Evolutionary conservation across 2,329 filamentous ascomycete genomes (phyloP).

Genomic region (Penicillium sp.): DNA sequence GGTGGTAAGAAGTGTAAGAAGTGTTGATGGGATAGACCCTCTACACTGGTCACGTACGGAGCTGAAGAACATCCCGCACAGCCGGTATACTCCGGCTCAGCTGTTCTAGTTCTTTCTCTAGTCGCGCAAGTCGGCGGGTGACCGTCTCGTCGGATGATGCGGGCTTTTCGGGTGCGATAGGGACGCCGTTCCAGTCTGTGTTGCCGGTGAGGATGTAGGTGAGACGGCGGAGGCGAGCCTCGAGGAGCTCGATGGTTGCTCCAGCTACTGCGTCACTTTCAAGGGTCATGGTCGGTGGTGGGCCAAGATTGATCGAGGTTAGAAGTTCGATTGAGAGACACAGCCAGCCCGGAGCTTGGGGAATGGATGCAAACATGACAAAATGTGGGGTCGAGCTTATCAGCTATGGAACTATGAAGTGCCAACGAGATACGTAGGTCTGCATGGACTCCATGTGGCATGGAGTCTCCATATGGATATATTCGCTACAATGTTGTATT

Average conservation of each 20-base stretch:
- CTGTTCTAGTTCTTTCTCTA: constrained; percentile 40
- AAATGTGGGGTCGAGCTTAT: constrained; percentile 22
- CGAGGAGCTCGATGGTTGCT: constrained; percentile 44
- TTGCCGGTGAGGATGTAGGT: constrained; percentile 46
- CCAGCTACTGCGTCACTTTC: constrained; percentile 37
- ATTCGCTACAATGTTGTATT: neutral
- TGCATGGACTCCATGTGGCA: no score
- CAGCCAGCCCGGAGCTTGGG: constrained; percentile 8
- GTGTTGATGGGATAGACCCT: neutral
- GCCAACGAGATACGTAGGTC: neutral
- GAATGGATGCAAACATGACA: constrained; percentile 21
- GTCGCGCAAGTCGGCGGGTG: constrained; percentile 35
- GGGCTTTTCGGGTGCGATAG: constrained; percentile 34
- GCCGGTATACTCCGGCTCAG: constrained; percentile 39
- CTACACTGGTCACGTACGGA: constrained; percentile 33
- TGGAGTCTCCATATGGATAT: neutral
- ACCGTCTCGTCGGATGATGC: constrained; percentile 38
- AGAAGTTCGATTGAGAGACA: neutral
- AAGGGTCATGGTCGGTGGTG: constrained; percentile 27
- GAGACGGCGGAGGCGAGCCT: constrained; percentile 43
- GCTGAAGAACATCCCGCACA: constrained; percentile 41
- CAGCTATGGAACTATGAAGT: neutral
- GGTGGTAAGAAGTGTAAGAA: neutral
- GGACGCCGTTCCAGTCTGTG: constrained; percentile 40
- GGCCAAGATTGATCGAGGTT: neutral